These are phyloP conservation scores for Phyllosticta paracitricarpa DNA, from an alignment of 2,329 filamentous ascomycete species.

Conservation along the genomic window DNA sequence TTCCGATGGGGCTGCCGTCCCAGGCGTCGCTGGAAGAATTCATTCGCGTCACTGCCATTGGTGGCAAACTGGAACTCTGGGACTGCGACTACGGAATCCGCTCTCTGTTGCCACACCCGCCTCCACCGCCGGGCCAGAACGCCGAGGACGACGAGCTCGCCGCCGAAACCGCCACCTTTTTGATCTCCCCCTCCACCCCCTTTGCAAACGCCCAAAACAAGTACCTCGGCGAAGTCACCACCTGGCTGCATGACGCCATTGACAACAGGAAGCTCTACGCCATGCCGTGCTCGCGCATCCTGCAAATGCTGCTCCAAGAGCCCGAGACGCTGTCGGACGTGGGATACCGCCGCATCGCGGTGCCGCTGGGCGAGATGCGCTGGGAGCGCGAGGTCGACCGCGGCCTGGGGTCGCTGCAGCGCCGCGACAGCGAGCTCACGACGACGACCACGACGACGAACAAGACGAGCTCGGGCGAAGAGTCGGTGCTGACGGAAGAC, in stretches of 20 bases:
- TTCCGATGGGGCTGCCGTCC: conserved; percentile 46
- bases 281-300: conserved; percentile 69
- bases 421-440: conserved; percentile 46
- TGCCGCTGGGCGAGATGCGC: conserved; percentile 72
- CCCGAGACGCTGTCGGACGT: conserved; percentile 60
- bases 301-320: conserved; percentile 72
- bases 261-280: conserved; percentile 59
- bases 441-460: conserved; percentile 16
- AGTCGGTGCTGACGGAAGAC: conserved; percentile 48
- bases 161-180: conserved; percentile 65
- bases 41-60: conserved; percentile 64
- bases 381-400: conserved; percentile 67
- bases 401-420: conserved; percentile 25
- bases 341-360: conserved; percentile 67
- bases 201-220: conserved; percentile 72
- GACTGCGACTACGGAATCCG: conserved; percentile 78
- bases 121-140: conserved; percentile 46
- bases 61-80: conserved; percentile 79
- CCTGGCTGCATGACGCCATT: conserved; percentile 68
- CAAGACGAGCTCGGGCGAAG: conserved; percentile 18
- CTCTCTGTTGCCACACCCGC: conserved; percentile 70
- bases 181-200: conserved; percentile 72
- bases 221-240: conserved; percentile 73
- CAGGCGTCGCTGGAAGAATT: conserved; percentile 58
- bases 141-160: conserved; percentile 56